phyloP scores from a whole-genome alignment of 495 filamentous ascomycete species.

The Xylaria flabelliformis region DNA sequence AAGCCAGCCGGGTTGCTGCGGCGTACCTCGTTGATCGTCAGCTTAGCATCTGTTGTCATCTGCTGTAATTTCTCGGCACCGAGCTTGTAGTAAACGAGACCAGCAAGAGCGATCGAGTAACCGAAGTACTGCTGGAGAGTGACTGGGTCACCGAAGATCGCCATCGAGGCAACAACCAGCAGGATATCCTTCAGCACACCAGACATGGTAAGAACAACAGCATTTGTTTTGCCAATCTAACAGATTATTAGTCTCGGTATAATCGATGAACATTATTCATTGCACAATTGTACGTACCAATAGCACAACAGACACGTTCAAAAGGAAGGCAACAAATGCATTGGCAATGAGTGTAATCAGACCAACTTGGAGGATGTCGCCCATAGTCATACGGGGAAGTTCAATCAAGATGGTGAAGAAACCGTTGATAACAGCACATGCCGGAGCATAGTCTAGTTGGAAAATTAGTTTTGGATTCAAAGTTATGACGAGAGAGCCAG shows the following conservation, averaged over 20 bases:
- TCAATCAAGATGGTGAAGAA: slow-evolving; percentile 78
- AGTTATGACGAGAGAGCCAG: neutral
- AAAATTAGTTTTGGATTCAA: neutral
- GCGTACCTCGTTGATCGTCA: slow-evolving; percentile 84
- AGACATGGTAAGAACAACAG: slow-evolving; percentile 91
- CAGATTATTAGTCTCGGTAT: slow-evolving; percentile 33
- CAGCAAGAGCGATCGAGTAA: slow-evolving; percentile 84
- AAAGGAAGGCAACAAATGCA: slow-evolving; percentile 77
- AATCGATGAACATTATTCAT: neutral
- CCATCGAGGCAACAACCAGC: slow-evolving; percentile 83
- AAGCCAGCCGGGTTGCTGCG: slow-evolving; percentile 71
- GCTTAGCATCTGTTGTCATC: slow-evolving; percentile 67
- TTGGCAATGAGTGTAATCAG: slow-evolving; percentile 74
- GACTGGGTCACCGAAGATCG: slow-evolving; percentile 84
- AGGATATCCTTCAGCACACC: slow-evolving; percentile 97
- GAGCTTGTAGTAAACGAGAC: slow-evolving; percentile 95
- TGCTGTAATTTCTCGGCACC: slow-evolving; percentile 82
- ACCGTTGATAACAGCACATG: slow-evolving; percentile 87
- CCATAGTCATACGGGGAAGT: slow-evolving; percentile 68
- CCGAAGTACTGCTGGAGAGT: slow-evolving; percentile 85
- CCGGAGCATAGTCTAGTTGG: slow-evolving; percentile 73
- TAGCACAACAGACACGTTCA: slow-evolving; percentile 92
- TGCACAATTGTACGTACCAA: slow-evolving; percentile 63
- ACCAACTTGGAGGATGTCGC: slow-evolving; percentile 74
- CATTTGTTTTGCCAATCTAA: slow-evolving; percentile 94